Percentiles rank a stretch among this genome's conserved stretches.
These are phyloP conservation scores for Fusarium coffeatum DNA, from an alignment of 2,329 filamentous ascomycete genomes.

Conservation along the genomic window DNA sequence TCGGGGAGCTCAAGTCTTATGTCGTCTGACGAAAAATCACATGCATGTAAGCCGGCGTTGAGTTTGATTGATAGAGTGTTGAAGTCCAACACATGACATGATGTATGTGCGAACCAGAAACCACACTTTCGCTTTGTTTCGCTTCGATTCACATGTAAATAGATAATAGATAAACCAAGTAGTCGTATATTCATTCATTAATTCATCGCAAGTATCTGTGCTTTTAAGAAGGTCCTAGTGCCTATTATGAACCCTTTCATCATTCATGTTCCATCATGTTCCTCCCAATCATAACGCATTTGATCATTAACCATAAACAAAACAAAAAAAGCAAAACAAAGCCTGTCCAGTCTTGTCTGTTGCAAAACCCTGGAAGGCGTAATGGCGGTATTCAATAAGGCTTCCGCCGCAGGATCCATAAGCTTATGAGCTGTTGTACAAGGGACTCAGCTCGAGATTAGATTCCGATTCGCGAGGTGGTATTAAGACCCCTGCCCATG, in stretches of 20 bases:
- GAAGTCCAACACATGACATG: conserved; percentile 2
- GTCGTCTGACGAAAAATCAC: conserved; percentile 20
- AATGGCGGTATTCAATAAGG: neutral
- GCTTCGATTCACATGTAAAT: conserved; percentile 14
- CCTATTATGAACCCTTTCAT: conserved; percentile 1
- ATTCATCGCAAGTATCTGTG: neutral
- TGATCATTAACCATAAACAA: conserved; percentile 34
- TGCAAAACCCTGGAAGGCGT: neutral
- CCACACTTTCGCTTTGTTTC: conserved; percentile 5
- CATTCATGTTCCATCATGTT: conserved; percentile 17
- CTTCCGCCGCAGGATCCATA: conserved; percentile 3
- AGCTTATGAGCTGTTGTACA: conserved; percentile 5
- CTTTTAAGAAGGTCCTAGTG: neutral
- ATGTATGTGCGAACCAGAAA: neutral
- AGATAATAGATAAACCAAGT: conserved; percentile 31
- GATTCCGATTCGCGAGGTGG: conserved; percentile 31
- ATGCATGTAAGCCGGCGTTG: conserved; percentile 35
- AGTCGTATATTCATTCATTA: conserved; percentile 42
- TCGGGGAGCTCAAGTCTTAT: neutral
- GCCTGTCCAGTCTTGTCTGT: neutral
- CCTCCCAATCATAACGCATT: conserved; percentile 30
- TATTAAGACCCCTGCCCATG: conserved; percentile 29
- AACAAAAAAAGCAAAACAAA: neutral
- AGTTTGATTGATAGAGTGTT: conserved; percentile 23
- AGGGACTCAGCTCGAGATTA: conserved; percentile 17